Percentiles rank a stretch among this genome's conserved stretches.
These are phyloP conservation scores for Hypoxylon trugodes DNA, from an alignment of 495 filamentous ascomycete species.

Conservation along the genomic window DNA sequence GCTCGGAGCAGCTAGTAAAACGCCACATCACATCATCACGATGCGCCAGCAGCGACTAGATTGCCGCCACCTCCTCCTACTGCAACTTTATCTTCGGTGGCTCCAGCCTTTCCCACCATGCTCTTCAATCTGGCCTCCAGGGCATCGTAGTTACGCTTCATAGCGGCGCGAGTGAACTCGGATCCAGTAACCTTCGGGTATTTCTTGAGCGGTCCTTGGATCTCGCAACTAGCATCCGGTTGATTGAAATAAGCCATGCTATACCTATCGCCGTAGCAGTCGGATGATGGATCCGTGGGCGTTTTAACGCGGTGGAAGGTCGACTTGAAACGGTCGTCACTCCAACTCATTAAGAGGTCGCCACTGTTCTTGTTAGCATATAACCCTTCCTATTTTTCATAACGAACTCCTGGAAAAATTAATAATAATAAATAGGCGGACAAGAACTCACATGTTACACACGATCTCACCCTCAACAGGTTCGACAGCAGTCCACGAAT, in stretches of 20 bases:
- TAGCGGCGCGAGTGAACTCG: slow-evolving; percentile 65
- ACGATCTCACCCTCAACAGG: slow-evolving; percentile 66
- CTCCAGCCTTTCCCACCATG: neutral
- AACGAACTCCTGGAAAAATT: neutral
- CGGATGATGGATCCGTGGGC: slow-evolving; percentile 56
- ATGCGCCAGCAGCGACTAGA: slow-evolving; percentile 26
- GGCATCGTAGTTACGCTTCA: slow-evolving; percentile 65
- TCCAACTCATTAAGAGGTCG: slow-evolving; percentile 74
- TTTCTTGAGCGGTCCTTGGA: slow-evolving; percentile 68
- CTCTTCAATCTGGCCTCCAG: slow-evolving; percentile 49
- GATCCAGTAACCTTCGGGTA: slow-evolving; percentile 67
- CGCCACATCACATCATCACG: slow-evolving; percentile 4
- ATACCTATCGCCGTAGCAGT: slow-evolving; percentile 67
- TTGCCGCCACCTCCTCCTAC: neutral
- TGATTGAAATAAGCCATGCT: slow-evolving; percentile 75
- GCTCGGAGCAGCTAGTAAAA: too few species aligned
- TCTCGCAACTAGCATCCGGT: slow-evolving; percentile 65
- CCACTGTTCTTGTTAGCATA: slow-evolving; percentile 46
- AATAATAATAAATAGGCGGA: neutral
- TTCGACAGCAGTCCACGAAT: slow-evolving; percentile 70
- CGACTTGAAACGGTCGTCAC: slow-evolving; percentile 73
- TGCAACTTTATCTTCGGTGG: too few species aligned
- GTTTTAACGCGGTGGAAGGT: slow-evolving; percentile 70
- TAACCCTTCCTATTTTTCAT: neutral
- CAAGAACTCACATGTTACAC: slow-evolving; percentile 63